Conservation (phyloP, 2,329 filamentous ascomycete genomes). For the Alternaria infectoria region DNA sequence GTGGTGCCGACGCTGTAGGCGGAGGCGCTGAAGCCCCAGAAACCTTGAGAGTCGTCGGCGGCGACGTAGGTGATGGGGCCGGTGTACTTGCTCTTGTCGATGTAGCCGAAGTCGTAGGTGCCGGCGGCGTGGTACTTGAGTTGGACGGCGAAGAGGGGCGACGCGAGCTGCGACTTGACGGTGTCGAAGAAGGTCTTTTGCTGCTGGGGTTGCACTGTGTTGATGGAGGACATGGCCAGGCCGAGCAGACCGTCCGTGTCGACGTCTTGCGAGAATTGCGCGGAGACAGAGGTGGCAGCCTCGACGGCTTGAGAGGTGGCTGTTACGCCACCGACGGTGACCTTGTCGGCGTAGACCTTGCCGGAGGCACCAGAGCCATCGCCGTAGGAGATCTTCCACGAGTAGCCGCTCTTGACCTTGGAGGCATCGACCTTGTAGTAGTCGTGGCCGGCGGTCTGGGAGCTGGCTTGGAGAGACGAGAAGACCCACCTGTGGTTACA, state of each 20-base stretch:
- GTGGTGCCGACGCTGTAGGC: constrained; percentile 62
- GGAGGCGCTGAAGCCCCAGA: constrained; percentile 66
- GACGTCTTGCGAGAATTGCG: constrained; percentile 57
- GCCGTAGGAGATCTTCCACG: constrained; percentile 69
- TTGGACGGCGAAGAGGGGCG: constrained; percentile 64
- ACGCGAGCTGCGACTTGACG: constrained; percentile 58
- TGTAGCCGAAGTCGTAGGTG: constrained; percentile 65
- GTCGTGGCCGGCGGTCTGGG: constrained; percentile 60
- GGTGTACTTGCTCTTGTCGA: constrained; percentile 64
- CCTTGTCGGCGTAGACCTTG: constrained; percentile 69
- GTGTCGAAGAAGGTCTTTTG: constrained; percentile 68
- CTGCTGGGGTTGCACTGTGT: constrained; percentile 59
- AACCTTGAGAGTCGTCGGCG: constrained; percentile 65
- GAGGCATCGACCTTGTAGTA: constrained; percentile 62
- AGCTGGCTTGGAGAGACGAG: constrained; percentile 62
- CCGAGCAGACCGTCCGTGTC: constrained; percentile 67
- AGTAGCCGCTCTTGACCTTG: constrained; percentile 56
- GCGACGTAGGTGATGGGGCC: constrained; percentile 63
- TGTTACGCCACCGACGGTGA: constrained; percentile 65
- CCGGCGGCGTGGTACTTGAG: constrained; percentile 60
- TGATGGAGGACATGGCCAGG: constrained; percentile 65
- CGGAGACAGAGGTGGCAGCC: constrained; percentile 65
- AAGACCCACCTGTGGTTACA: constrained; percentile 66
- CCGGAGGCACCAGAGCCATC: constrained; percentile 69
- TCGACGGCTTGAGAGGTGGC: constrained; percentile 70